phyloP scores from a whole-genome alignment of 1,284 basidiomycete species.

The Ceratobasidium sp. region DNA sequence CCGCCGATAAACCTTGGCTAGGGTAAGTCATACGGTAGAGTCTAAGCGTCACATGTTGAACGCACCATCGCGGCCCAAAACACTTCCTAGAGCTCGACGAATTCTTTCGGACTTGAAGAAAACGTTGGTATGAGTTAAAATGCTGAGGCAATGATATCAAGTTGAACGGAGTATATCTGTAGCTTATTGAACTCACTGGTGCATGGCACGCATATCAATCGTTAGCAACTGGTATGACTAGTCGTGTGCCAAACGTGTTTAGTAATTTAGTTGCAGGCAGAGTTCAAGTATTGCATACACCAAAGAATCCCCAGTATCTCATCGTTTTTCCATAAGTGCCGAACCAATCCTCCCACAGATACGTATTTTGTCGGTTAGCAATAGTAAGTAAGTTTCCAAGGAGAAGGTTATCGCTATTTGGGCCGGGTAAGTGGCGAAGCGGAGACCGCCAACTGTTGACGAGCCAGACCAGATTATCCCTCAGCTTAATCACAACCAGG shows the following conservation, averaged over 20 bases:
- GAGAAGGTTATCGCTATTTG: constrained; percentile 7
- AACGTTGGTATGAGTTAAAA: no score
- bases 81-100: neutral
- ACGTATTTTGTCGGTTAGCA: neutral
- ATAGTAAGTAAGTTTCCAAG: constrained; percentile 37
- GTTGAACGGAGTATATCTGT: no score
- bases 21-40: neutral
- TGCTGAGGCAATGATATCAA: no score
- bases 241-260: no score
- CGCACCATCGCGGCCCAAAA: no score
- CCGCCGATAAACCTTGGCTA: constrained; percentile 9
- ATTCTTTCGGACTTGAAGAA: no score
- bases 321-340: constrained; percentile 45
- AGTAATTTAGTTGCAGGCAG: no score
- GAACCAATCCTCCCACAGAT: constrained; percentile 34
- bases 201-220: constrained; percentile 39
- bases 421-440: constrained; percentile 29
- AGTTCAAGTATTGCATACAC: constrained; percentile 28
- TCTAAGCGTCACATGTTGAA: no score
- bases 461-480: neutral
- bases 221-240: constrained; percentile 27
- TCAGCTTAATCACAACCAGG: neutral
- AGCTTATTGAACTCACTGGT: constrained; percentile 7
- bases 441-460: constrained; percentile 23
- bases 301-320: constrained; percentile 24